Conservation (phyloP, 1,284 basidiomycete genomes). For the Apiotrichum brassicae region DNA sequence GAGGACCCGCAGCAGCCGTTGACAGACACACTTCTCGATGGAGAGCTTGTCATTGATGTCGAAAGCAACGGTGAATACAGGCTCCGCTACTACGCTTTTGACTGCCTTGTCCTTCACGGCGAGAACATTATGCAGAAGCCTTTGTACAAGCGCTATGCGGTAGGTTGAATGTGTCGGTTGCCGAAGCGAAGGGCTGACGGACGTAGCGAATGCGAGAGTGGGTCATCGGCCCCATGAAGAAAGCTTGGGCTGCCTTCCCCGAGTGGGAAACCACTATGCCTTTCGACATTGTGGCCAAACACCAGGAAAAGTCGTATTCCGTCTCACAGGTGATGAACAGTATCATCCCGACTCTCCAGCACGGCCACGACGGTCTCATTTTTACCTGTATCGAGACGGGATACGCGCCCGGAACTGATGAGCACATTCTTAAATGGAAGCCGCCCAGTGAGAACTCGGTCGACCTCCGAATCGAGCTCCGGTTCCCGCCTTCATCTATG, state of each 20-base stretch:
- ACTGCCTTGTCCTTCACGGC: conserved; percentile 80
- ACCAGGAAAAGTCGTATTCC: conserved; percentile 81
- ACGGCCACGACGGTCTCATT: conserved; percentile 93
- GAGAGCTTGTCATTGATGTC: conserved; percentile 87
- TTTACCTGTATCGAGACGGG: conserved; percentile 85
- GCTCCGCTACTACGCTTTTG: conserved; percentile 80
- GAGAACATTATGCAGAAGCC: conserved; percentile 78
- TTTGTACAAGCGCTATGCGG: conserved; percentile 83
- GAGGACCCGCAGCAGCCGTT: conserved; percentile 61
- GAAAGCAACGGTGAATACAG: conserved; percentile 71
- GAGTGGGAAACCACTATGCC: conserved; percentile 60
- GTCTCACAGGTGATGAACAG: conserved; percentile 76
- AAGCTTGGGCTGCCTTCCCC: conserved; percentile 60
- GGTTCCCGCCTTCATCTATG: conserved; percentile 66
- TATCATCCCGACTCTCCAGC: conserved; percentile 80
- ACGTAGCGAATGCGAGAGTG: conserved; percentile 70
- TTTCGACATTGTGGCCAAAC: conserved; percentile 87
- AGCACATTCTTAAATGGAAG: conserved; percentile 96
- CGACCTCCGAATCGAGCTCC: conserved; percentile 89
- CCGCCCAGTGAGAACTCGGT: conserved; percentile 96
- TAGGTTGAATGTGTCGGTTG: too few relatives aligned
- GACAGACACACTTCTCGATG: conserved; percentile 80
- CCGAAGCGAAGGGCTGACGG: too few relatives aligned
- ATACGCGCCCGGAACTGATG: conserved; percentile 85
- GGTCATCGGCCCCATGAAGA: conserved; percentile 73